Evolutionary conservation across 176 grass and related monocot genomes (phyloP).

Genomic region (Triticum urartu): DNA sequence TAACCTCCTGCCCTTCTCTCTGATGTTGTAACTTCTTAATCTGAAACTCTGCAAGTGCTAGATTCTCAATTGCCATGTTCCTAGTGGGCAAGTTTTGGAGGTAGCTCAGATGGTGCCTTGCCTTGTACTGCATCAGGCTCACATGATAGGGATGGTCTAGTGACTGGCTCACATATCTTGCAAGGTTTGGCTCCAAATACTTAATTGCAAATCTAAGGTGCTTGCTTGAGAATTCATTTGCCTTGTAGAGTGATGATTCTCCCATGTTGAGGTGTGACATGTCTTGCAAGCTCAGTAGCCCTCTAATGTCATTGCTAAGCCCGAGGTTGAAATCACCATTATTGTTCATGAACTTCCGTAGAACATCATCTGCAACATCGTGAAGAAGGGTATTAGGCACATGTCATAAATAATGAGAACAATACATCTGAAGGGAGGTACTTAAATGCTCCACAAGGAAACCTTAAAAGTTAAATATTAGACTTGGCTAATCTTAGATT

Average conservation of each 20-base stretch:
- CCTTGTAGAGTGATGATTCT: constrained; percentile 10
- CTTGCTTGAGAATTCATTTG: constrained; percentile 43
- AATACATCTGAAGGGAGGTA: neutral
- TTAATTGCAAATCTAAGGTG: constrained; percentile 36
- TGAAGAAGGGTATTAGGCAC: neutral
- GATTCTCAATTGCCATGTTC: constrained; percentile 32
- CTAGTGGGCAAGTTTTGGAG: neutral
- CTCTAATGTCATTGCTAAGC: constrained; percentile 30
- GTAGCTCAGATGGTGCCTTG: constrained; percentile 48
- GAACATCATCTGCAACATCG: constrained; percentile 4
- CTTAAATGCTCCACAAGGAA: too few relatives aligned
- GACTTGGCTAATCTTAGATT: neutral
- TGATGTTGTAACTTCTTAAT: constrained; percentile 45
- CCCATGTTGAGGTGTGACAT: constrained; percentile 58
- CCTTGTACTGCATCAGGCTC: constrained; percentile 52
- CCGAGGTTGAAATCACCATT: constrained; percentile 35
- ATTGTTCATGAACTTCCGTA: neutral
- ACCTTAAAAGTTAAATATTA: neutral
- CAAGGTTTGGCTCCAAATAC: constrained; percentile 25
- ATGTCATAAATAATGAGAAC: neutral
- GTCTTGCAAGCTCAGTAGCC: constrained; percentile 61
- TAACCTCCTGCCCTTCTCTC: constrained; percentile 41
- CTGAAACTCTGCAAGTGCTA: constrained; percentile 49
- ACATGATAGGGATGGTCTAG: constrained; percentile 64
- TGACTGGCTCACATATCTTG: constrained; percentile 35